Percentiles rank a stretch among this genome's conserved stretches.
Conservation (phyloP, 257 asterid species). For the Perilla frutescens region DNA sequence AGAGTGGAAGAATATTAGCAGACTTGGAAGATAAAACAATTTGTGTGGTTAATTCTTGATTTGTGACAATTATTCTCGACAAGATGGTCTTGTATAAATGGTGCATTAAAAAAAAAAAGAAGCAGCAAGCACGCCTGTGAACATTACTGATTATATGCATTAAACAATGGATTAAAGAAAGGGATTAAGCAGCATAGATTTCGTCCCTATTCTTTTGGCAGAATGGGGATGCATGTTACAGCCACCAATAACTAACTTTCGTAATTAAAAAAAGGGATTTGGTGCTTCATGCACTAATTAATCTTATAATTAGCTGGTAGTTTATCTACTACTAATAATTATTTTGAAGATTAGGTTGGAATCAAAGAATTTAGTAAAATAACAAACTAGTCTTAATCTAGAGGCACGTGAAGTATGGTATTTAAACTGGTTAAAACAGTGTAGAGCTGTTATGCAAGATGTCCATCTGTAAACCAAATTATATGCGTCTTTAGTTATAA, state of each 20-base stretch:
- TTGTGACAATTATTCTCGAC: background rate
- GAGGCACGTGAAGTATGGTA: constrained; percentile 16
- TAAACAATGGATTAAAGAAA: background rate
- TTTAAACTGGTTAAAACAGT: background rate
- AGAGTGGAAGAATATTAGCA: background rate
- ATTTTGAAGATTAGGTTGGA: constrained; percentile 33
- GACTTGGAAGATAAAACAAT: background rate
- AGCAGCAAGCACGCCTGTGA: constrained; percentile 28
- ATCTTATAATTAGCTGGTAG: constrained; percentile 32
- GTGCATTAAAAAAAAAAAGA: background rate
- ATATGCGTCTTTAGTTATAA: background rate
- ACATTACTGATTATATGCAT: background rate
- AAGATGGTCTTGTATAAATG: background rate
- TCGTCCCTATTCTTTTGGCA: constrained; percentile 26
- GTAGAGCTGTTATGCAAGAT: background rate
- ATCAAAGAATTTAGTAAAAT: constrained; percentile 10
- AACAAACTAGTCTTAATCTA: constrained; percentile 16
- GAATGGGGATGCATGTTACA: constrained; percentile 33
- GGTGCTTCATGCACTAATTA: background rate
- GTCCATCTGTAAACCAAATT: background rate
- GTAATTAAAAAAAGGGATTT: constrained; percentile 25
- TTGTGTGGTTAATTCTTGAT: constrained; percentile 11
- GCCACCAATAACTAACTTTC: constrained; percentile 25
- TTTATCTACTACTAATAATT: constrained; percentile 22
- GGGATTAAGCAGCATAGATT: background rate